phyloP scores from a whole-genome alignment of 2,329 filamentous ascomycete genomes.

The Epichloe coenophiala region DNA sequence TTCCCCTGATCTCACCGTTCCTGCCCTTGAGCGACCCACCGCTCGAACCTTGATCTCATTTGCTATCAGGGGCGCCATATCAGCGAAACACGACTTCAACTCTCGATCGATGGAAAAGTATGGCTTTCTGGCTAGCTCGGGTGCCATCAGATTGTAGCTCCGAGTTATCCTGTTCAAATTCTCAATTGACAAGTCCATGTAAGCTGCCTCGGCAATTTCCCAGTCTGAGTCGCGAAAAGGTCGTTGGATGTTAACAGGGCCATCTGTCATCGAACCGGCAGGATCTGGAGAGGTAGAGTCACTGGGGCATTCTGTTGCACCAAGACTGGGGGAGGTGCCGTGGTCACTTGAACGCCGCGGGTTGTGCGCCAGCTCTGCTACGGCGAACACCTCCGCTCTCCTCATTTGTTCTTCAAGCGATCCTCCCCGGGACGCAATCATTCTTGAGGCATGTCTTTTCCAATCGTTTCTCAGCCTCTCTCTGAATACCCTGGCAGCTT shows the following conservation, averaged over 20 bases:
- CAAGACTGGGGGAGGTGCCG: background rate
- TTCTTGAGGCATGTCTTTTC: constrained; percentile 66
- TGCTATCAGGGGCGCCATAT: constrained; percentile 67
- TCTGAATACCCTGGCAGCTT: constrained; percentile 57
- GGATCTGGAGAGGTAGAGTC: background rate
- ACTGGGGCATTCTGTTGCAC: background rate
- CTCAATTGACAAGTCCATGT: constrained; percentile 61
- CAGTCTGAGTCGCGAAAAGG: constrained; percentile 72
- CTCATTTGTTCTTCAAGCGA: constrained; percentile 58
- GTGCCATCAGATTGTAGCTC: constrained; percentile 91
- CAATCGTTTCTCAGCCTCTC: constrained; percentile 66
- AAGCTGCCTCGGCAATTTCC: constrained; percentile 58
- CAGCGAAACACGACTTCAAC: constrained; percentile 66
- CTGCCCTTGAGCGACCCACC: constrained; percentile 26
- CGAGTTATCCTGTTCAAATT: constrained; percentile 70
- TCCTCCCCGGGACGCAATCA: constrained; percentile 67
- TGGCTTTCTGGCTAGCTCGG: constrained; percentile 81
- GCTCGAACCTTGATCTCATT: constrained; percentile 61
- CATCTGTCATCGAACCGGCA: background rate
- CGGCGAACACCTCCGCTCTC: constrained; percentile 59
- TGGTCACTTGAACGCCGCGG: constrained; percentile 25
- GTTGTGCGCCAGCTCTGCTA: constrained; percentile 56
- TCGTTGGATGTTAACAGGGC: constrained; percentile 18
- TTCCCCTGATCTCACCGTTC: constrained; percentile 13
- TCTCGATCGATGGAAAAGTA: constrained; percentile 80